These are phyloP conservation scores for Pythium volutum DNA, from an alignment of 352 stramenopile genomes.

Conservation along the genomic window DNA sequence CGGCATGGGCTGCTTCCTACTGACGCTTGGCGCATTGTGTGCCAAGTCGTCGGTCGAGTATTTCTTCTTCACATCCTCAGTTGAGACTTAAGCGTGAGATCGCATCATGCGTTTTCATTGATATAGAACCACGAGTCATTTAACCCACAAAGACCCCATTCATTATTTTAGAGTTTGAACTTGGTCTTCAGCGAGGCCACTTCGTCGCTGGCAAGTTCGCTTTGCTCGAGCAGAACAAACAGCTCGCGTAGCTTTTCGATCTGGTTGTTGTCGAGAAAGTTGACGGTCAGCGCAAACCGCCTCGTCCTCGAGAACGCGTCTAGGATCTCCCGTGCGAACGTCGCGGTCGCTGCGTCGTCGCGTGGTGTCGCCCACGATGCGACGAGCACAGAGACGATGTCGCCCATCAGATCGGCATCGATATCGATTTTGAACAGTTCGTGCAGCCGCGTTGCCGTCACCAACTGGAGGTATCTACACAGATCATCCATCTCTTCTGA, in stretches of 20 bases:
- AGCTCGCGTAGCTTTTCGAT: constrained; percentile 39
- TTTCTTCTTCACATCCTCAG: constrained; percentile 52
- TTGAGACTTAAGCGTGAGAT: constrained; percentile 35
- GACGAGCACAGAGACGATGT: constrained; percentile 57
- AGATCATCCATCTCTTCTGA: constrained; percentile 18
- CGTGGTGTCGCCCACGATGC: background rate
- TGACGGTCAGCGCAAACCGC: constrained; percentile 57
- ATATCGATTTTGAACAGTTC: constrained; percentile 68
- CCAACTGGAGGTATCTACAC: constrained; percentile 61
- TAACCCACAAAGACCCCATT: background rate
- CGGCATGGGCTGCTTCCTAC: constrained; percentile 77
- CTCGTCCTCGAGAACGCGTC: constrained; percentile 39
- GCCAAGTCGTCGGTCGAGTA: constrained; percentile 87
- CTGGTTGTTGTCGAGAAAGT: constrained; percentile 76
- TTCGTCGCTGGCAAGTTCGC: background rate
- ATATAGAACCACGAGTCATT: constrained; percentile 20
- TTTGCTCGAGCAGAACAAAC: constrained; percentile 25
- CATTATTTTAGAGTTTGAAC: constrained; percentile 8
- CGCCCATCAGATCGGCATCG: constrained; percentile 66
- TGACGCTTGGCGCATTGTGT: constrained; percentile 73
- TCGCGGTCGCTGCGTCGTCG: constrained; percentile 12
- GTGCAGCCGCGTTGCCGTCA: constrained; percentile 38
- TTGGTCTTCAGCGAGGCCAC: background rate
- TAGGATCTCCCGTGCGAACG: constrained; percentile 42
- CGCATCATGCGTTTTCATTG: background rate